phyloP scores from a whole-genome alignment of 257 asterid genomes.

The Jaltomata sinuosa region DNA sequence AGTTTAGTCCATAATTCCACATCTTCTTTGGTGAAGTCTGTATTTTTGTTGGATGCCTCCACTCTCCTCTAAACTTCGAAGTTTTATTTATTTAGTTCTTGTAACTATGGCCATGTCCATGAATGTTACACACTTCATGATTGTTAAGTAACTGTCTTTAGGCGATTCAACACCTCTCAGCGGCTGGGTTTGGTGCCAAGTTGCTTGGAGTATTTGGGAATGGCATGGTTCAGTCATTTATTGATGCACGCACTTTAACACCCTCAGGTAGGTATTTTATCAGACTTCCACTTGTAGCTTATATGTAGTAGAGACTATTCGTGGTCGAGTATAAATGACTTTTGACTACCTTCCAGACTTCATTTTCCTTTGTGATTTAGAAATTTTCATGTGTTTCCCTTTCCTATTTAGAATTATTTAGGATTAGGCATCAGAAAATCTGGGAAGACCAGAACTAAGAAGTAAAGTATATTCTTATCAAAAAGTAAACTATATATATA shows the following conservation, averaged over 20 bases:
- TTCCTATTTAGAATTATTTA: not conserved
- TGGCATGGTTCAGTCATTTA: conserved; percentile 98
- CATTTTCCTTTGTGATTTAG: not conserved
- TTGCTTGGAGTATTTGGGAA: conserved; percentile 91
- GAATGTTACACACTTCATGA: not conserved
- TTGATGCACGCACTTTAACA: conserved; percentile 76
- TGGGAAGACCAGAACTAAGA: not conserved
- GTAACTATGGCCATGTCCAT: not conserved
- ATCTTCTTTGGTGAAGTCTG: not conserved
- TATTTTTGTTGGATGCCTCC: not conserved
- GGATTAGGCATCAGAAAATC: not conserved
- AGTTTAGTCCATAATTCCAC: not conserved
- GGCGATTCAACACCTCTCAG: conserved; percentile 94
- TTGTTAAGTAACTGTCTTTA: conserved; percentile 17
- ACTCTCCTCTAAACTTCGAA: not conserved
- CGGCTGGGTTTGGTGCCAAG: conserved; percentile 98
- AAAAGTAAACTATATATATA: not conserved
- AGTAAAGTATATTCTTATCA: not conserved
- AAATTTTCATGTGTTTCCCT: not conserved
- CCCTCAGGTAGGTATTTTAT: conserved; percentile 50
- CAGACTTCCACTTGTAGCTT: not conserved
- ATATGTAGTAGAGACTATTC: not conserved
- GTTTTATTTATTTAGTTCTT: not conserved
- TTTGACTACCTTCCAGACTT: not conserved
- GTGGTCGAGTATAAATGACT: not conserved